Percentiles rank a stretch among this genome's conserved stretches.
Conservation (phyloP, 2,329 filamentous ascomycete genomes). For the Colletotrichum euphorbiae region DNA sequence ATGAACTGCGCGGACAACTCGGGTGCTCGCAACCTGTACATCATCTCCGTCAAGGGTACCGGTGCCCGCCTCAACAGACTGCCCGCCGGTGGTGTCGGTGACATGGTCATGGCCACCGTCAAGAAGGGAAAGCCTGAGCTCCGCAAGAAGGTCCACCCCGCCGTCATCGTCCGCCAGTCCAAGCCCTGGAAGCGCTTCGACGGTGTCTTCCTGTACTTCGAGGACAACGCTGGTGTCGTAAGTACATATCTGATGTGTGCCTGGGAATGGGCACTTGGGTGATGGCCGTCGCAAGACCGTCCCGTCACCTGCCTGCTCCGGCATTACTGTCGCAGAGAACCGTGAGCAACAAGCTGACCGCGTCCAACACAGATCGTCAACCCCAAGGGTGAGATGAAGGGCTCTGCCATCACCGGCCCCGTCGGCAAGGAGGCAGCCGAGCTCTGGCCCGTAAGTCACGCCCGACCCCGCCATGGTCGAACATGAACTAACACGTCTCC, state of each 20-base stretch:
- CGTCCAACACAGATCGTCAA: slow-evolving; percentile 84
- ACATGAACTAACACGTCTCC: slow-evolving; percentile 47
- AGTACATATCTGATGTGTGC: slow-evolving; percentile 55
- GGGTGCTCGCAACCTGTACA: slow-evolving; percentile 98
- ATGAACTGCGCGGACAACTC: slow-evolving; percentile 99
- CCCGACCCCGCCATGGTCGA: neutral
- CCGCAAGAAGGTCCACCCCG: slow-evolving; percentile 99
- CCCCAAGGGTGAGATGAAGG: slow-evolving; percentile 99
- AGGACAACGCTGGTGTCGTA: slow-evolving; percentile 99
- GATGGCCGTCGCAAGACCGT: neutral
- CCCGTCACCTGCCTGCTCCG: no score
- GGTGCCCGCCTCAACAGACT: slow-evolving; percentile 98
- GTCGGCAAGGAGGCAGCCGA: slow-evolving; percentile 99
- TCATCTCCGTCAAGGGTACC: slow-evolving; percentile 99
- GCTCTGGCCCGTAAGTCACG: slow-evolving; percentile 89
- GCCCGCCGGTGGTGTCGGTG: slow-evolving; percentile 95
- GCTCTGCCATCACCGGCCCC: slow-evolving; percentile 97
- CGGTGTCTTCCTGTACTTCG: slow-evolving; percentile 99
- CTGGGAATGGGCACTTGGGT: neutral
- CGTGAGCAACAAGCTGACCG: slow-evolving; percentile 49
- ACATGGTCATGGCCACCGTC: slow-evolving; percentile 99
- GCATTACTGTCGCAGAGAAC: neutral
- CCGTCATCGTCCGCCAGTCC: slow-evolving; percentile 97
- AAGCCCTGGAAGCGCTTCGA: slow-evolving; percentile 99
- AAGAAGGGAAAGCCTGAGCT: slow-evolving; percentile 99